phyloP scores from a whole-genome alignment of 768 basidiomycete species.

The Russula dissimulans region DNA sequence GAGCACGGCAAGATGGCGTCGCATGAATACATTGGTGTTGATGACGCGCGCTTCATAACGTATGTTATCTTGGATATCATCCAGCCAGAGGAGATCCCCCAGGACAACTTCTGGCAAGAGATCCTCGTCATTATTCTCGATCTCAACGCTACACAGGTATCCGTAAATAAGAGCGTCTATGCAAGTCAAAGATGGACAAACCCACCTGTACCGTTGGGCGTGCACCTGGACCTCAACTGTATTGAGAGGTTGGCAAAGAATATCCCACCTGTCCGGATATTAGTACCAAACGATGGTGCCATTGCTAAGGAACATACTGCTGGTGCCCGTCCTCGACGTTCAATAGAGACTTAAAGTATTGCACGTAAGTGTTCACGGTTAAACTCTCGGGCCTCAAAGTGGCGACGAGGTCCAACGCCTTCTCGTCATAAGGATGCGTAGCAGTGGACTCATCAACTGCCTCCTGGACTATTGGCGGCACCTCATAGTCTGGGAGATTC shows the following conservation, averaged over 20 bases:
- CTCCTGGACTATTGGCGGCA: slow-evolving; percentile 5
- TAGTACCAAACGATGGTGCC: slow-evolving; percentile 11
- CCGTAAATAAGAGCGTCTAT: not conserved
- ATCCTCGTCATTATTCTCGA: slow-evolving; percentile 10
- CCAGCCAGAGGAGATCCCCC: slow-evolving; percentile 8
- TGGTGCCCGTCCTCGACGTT: slow-evolving; percentile 33
- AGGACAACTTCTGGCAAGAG: slow-evolving; percentile 7
- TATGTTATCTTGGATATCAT: slow-evolving; percentile 4
- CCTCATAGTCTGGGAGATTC: not conserved
- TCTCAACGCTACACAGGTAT: not conserved
- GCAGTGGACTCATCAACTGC: not conserved
- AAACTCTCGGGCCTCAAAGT: not conserved
- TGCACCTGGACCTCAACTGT: not conserved
- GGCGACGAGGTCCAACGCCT: not conserved
- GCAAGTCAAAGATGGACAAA: not conserved
- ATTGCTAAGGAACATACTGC: slow-evolving; percentile 31
- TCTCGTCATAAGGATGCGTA: not conserved
- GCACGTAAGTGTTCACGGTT: not conserved
- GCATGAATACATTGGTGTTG: not conserved
- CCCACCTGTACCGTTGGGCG: not conserved
- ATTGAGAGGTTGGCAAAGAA: not conserved
- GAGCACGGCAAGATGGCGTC: slow-evolving; percentile 24
- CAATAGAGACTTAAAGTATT: slow-evolving; percentile 5
- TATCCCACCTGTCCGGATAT: slow-evolving; percentile 25
- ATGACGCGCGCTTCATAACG: slow-evolving; percentile 7